Evolutionary conservation across 306 rosid species (phyloP), one percentile per base, ranked within the genome.

Genomic region (Sicyos edulis): DNA sequence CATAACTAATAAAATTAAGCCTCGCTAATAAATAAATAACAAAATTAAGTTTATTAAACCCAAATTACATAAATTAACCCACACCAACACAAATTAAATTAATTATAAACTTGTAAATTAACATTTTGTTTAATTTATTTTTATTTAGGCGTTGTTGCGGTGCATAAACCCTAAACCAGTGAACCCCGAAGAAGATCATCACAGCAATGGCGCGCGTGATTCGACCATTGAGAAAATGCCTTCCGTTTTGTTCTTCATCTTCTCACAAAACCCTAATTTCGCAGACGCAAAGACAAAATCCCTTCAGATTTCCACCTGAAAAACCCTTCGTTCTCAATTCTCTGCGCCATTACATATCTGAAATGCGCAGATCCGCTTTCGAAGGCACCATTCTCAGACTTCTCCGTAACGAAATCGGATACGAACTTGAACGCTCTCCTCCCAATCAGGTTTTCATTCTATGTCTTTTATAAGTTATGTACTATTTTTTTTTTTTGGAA

Each of bases 331-430:
- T 59, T 77, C 60, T 65, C 50, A 80, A 77, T 24, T 60, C 50
- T n/a, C 70, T 78, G n/a, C 84, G 96, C 67, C 83, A 71, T 73
- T 87, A 87, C 86, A 55, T 84, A 42, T 83, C 88, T 0, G 88
- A 88, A 21, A 86, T 87, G 96, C 91, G 89, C 66, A 88, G 84
- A 75, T 82, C 80, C 15, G 91, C 96, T 64, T 89, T 88, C 78
- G 89, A 93, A 50, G 95, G 83, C 7, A 83, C 78, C 83, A 78
- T 93, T 73, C 77, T 79, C 66, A 86, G 92, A 81, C 84, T 88
- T 66, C 86, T 93, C 17, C 91, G 92, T 40, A 78, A 54, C 37
- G 99, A 93, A 78, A 88, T 93, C 58, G 80, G 83, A 64, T 88
- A 81, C 72, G 96, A 91, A 80, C 85, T 91, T 29, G 89, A 88